Evolutionary conservation across 345 rosid species (phyloP).

Genomic region (Salix udensis): DNA sequence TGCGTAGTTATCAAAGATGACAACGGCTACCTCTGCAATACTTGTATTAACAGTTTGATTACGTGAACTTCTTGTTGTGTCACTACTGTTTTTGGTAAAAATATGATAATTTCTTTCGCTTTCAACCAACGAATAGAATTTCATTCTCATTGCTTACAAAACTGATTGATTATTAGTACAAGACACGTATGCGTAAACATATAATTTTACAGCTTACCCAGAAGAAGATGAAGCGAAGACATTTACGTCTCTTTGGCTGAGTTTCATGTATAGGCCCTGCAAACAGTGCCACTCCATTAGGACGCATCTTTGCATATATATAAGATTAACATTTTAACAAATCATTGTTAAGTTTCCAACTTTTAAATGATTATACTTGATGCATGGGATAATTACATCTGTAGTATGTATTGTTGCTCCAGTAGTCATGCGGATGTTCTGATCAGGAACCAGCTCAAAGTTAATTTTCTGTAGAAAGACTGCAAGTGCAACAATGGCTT

Average conservation of each 20-base stretch:
- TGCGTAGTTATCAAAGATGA: neutral
- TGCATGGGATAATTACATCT: slow-evolving; percentile 37
- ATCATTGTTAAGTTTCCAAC: neutral
- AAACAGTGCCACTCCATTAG: slow-evolving; percentile 14
- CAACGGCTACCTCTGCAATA: neutral
- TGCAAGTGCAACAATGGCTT: slow-evolving; percentile 77
- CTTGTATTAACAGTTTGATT: neutral
- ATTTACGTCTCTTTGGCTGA: slow-evolving; percentile 42
- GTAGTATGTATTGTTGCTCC: slow-evolving; percentile 95
- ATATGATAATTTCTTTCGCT: neutral
- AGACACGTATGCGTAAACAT: neutral
- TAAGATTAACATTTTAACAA: neutral
- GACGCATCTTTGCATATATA: neutral
- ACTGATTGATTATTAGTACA: neutral
- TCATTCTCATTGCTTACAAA: slow-evolving; percentile 2
- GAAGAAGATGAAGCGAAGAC: slow-evolving; percentile 24
- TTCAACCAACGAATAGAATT: neutral
- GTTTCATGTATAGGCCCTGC: slow-evolving; percentile 87
- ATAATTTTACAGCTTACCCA: slow-evolving; percentile 28
- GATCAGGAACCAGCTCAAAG: slow-evolving; percentile 80
- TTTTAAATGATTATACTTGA: neutral
- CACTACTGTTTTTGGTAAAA: neutral
- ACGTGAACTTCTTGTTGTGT: neutral
- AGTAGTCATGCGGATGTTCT: slow-evolving; percentile 87
- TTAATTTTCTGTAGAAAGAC: slow-evolving; percentile 66